These are phyloP conservation scores for Bruguiera parviflora DNA, from an alignment of 345 rosid genomes.

Conservation along the genomic window DNA sequence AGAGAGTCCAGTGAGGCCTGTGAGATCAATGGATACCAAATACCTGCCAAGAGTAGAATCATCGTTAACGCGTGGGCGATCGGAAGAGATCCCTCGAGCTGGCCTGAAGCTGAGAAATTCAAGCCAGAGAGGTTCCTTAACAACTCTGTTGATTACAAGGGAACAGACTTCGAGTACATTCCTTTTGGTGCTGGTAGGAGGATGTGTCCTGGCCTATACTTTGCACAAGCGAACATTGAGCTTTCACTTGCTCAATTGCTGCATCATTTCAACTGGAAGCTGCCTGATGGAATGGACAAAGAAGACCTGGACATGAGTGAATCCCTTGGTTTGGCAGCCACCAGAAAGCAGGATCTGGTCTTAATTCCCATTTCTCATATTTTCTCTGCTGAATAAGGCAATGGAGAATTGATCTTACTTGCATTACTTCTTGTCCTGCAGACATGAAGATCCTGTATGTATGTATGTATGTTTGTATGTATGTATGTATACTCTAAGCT, in stretches of 20 bases:
- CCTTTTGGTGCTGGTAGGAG: slow-evolving; percentile 6
- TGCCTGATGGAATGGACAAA: background rate
- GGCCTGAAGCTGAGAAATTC: slow-evolving; percentile 1
- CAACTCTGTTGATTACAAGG: background rate
- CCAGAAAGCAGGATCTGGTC: background rate
- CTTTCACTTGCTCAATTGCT: background rate
- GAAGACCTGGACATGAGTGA: slow-evolving; percentile 5
- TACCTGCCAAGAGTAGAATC: background rate
- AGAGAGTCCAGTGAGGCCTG: background rate
- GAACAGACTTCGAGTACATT: slow-evolving; percentile 6
- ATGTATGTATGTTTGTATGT: too few species aligned
- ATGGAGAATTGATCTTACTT: background rate
- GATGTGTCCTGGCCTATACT: slow-evolving; percentile 3
- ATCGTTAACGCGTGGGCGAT: background rate
- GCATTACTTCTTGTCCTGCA: too few species aligned
- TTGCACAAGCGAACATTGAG: slow-evolving; percentile 4
- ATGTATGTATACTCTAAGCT: too few species aligned
- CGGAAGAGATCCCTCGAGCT: background rate
- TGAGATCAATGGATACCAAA: background rate
- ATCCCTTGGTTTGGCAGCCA: background rate
- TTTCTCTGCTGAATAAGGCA: background rate
- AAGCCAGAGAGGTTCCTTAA: background rate
- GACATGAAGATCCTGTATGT: too few species aligned
- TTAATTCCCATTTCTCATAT: background rate
- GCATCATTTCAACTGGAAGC: slow-evolving; percentile 4